Conservation (phyloP, 768 basidiomycete species). For the Hygrophorus pudorinus region DNA sequence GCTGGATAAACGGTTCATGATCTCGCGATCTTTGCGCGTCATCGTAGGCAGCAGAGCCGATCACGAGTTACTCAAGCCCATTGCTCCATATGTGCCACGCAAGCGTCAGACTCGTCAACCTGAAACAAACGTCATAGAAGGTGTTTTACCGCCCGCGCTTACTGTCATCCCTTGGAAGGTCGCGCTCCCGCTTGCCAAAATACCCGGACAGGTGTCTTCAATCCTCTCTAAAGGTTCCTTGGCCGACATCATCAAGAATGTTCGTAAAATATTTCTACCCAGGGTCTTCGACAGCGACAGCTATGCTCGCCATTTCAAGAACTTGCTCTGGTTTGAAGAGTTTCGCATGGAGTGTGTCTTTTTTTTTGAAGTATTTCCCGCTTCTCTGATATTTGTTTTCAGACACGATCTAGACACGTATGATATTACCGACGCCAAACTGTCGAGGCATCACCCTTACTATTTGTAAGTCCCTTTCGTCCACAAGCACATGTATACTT, state of each 20-base stretch:
- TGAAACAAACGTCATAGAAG: conserved; percentile 28
- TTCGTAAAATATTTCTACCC: conserved; percentile 32
- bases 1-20: conserved; percentile 35
- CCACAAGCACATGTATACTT: background rate
- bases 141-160: conserved; percentile 30
- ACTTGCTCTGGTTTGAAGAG: conserved; percentile 49
- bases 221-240: conserved; percentile 21
- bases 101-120: conserved; percentile 21
- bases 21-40: conserved; percentile 32
- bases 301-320: conserved; percentile 38
- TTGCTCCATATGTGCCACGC: conserved; percentile 35
- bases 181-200: conserved; percentile 26
- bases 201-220: conserved; percentile 25
- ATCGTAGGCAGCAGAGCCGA: conserved; percentile 37
- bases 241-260: conserved; percentile 18
- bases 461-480: conserved; percentile 25
- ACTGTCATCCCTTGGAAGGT: conserved; percentile 33
- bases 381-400: conserved; percentile 2
- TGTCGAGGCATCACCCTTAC: conserved; percentile 19
- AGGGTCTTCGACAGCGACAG: conserved; percentile 23
- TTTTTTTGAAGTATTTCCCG: background rate
- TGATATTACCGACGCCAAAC: conserved; percentile 25
- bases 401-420: conserved; percentile 34
- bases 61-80: conserved; percentile 35
- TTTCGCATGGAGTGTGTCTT: conserved; percentile 30